These are phyloP conservation scores for Skeletonema costatum DNA, from an alignment of 108 stramenopile species.

Conservation along the genomic window DNA sequence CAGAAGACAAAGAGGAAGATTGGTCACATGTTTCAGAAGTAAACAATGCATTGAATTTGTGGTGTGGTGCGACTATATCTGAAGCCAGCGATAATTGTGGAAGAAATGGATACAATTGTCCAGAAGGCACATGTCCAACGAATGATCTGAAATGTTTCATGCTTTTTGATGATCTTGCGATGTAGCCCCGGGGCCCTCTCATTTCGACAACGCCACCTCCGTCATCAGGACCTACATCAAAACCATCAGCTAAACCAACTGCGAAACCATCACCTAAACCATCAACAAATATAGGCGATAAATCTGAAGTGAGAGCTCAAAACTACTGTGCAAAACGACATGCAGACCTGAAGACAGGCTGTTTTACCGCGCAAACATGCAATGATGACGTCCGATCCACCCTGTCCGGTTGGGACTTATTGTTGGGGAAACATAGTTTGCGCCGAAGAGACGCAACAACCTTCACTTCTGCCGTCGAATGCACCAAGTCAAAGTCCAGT, in stretches of 20 bases:
- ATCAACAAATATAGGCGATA: neutral
- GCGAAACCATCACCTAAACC: slow-evolving; percentile 19
- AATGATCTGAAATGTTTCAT: slow-evolving; percentile 38
- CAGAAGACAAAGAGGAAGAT: slow-evolving; percentile 25
- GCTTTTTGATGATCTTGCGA: neutral
- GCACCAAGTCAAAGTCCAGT: neutral
- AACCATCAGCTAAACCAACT: neutral
- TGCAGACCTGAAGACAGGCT: neutral
- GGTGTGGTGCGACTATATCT: slow-evolving; percentile 25
- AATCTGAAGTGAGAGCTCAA: neutral
- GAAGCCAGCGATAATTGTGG: slow-evolving; percentile 35
- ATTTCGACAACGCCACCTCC: neutral
- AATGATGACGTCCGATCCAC: slow-evolving; percentile 9
- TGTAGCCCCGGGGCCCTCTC: neutral
- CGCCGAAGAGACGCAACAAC: neutral
- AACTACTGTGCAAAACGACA: neutral
- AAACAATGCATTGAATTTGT: slow-evolving; percentile 21
- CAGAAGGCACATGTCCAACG: slow-evolving; percentile 24
- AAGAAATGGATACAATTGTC: slow-evolving; percentile 34
- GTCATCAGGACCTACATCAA: neutral
- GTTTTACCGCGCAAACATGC: neutral
- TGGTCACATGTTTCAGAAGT: slow-evolving; percentile 13
- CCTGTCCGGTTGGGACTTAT: neutral
- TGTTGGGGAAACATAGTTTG: slow-evolving; percentile 7
- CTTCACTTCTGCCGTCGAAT: neutral